phyloP scores from a whole-genome alignment of 495 filamentous ascomycete genomes.

The Penicillium atrosanguineum region DNA sequence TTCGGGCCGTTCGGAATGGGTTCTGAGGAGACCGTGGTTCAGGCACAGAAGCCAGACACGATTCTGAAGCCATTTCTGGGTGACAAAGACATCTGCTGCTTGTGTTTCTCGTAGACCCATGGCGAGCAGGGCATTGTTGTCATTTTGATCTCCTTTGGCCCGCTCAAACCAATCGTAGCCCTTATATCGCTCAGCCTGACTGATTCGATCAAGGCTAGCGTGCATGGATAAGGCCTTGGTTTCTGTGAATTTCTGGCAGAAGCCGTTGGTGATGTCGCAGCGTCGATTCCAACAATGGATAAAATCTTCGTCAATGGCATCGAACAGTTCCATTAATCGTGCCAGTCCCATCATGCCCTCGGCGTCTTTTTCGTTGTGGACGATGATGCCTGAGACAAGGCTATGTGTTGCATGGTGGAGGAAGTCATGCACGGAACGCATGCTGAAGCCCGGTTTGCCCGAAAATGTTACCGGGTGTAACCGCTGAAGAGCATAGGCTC shows the following conservation, averaged over 20 bases:
- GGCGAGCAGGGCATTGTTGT: slow-evolving; percentile 37
- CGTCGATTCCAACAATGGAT: slow-evolving; percentile 42
- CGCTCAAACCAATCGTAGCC: slow-evolving; percentile 69
- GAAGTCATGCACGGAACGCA: slow-evolving; percentile 39
- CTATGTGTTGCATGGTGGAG: slow-evolving; percentile 39
- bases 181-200: slow-evolving; percentile 35
- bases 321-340: slow-evolving; percentile 42
- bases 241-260: slow-evolving; percentile 35
- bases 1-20: slow-evolving; percentile 49
- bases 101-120: slow-evolving; percentile 63
- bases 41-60: slow-evolving; percentile 71
- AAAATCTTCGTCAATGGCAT: slow-evolving; percentile 43
- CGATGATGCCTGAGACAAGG: slow-evolving; percentile 42
- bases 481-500: slow-evolving; percentile 72
- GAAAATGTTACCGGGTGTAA: slow-evolving; percentile 42
- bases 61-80: slow-evolving; percentile 82
- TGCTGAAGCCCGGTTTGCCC: slow-evolving; percentile 35
- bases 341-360: slow-evolving; percentile 44
- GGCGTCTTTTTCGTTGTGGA: slow-evolving; percentile 44
- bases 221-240: slow-evolving; percentile 36
- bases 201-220: slow-evolving; percentile 31
- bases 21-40: slow-evolving; percentile 53
- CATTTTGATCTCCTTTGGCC: slow-evolving; percentile 22
- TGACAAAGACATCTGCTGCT: slow-evolving; percentile 65
- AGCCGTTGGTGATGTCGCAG: slow-evolving; percentile 32